Conservation (phyloP, 768 basidiomycete genomes). For the Lyophyllum atratum region DNA sequence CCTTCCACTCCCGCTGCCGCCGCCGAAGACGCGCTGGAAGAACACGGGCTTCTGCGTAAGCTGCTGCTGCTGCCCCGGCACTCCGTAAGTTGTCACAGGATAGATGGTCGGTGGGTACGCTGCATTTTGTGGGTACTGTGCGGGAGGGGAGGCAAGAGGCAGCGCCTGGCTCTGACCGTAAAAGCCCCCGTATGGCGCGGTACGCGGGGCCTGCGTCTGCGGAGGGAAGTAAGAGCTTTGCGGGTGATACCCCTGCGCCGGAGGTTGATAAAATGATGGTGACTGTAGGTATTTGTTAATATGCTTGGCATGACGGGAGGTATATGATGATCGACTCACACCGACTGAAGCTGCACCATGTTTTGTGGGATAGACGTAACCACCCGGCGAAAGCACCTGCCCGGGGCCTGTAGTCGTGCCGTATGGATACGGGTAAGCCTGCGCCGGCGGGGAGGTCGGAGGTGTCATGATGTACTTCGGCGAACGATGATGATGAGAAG, state of each 20-base stretch:
- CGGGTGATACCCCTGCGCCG: background rate
- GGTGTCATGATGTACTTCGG: constrained; percentile 3
- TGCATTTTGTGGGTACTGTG: constrained; percentile 8
- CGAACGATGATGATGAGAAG: constrained; percentile 3
- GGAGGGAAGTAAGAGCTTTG: background rate
- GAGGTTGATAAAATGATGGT: constrained; percentile 1
- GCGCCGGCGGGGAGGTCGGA: constrained; percentile 4
- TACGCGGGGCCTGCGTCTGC: constrained; percentile 1
- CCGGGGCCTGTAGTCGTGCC: background rate
- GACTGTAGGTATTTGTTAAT: background rate
- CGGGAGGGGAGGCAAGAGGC: background rate
- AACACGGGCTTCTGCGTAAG: constrained; percentile 1
- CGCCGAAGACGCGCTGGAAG: constrained; percentile 11
- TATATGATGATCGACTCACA: constrained; percentile 5
- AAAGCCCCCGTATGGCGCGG: background rate
- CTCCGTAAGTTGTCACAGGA: constrained; percentile 7
- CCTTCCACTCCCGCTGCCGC: background rate
- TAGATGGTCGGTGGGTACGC: constrained; percentile 9
- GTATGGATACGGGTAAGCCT: constrained; percentile 3
- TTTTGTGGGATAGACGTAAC: background rate
- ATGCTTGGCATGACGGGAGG: no score
- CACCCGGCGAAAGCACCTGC: background rate
- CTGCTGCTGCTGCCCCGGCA: constrained; percentile 6
- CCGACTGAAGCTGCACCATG: background rate
- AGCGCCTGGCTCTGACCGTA: background rate